Evolutionary conservation across 179 eudicot genomes (phyloP), one percentile per base, ranked within the genome.

Genomic region (Sideroxylon spinosum): DNA sequence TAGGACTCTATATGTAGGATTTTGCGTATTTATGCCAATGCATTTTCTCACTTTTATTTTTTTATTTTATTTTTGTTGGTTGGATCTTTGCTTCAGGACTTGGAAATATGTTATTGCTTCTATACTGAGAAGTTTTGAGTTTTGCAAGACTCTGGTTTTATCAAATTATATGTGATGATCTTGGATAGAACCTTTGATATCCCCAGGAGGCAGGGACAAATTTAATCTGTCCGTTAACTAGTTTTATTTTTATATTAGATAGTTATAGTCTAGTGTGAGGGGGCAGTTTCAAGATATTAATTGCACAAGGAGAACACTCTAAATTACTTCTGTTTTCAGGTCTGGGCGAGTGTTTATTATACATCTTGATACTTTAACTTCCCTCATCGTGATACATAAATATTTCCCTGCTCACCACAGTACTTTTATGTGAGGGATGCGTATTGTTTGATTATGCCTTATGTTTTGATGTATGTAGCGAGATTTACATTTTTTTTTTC

Each of bases 391-490:
- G 28, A 0, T 44, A 74, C 26, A 22, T 50, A 23, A 6, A 14
- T 28, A 17, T 72, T 10, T 14, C 62, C 44, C 23, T 9, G 62
- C 63, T 72, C 32, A 53, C 62, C 25, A 26, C 55, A 23, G 29
- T 71, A 10, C 44, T 72, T 55, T 14, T 4, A 20, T 9, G 44
- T 49, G 26, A 48, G 44, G 32, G 32, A 75, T 9, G 59, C 57
- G 46, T 62, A 56, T 75, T 46, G 37, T 50, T 76, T 28, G 25
- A 28, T 19, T 29, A 62, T 23, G 25, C 71, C 44, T 25, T 65
- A 28, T 52, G 44, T 49, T 76, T 76, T 65, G 44, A 28, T 4
- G 19, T 65, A 66, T 77, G 37, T 66, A 1, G 11, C 53, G 79
- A 64, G 57, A 49, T 49, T 37, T 25, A 66, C 62, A 53, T 28